phyloP scores from a whole-genome alignment of 345 rosid species.

The Eucalyptus marginata region DNA sequence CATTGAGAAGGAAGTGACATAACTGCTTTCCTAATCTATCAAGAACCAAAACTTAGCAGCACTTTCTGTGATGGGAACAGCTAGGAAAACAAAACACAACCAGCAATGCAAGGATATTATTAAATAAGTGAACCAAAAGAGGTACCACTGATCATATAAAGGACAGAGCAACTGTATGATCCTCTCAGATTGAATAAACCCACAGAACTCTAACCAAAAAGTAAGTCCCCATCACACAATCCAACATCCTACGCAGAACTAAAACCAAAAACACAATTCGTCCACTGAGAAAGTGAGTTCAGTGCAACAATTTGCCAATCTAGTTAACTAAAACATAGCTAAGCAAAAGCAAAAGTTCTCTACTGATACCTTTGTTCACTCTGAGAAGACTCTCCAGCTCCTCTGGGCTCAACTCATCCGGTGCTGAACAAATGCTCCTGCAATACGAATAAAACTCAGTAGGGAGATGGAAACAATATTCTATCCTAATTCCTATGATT shows the following conservation, averaged over 20 bases:
- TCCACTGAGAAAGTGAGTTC: neutral
- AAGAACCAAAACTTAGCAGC: neutral
- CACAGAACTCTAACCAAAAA: neutral
- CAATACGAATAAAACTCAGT: neutral
- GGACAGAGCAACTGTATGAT: neutral
- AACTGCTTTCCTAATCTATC: neutral
- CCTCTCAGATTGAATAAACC: neutral
- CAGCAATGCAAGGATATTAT: neutral
- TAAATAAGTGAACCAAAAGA: neutral
- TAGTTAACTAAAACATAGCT: neutral
- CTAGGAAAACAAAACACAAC: neutral
- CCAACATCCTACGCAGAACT: neutral
- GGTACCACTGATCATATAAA: neutral
- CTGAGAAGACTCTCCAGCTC: constrained; percentile 76
- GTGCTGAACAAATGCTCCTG: constrained; percentile 85
- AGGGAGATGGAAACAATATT: neutral
- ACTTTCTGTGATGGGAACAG: neutral
- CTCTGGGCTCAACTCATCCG: constrained; percentile 64
- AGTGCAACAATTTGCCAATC: neutral
- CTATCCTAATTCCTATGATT: neutral
- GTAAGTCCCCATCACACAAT: neutral
- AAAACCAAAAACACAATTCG: neutral
- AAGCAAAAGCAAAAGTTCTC: neutral
- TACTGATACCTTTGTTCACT: constrained; percentile 42
- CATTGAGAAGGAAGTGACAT: neutral